Base-by-base conservation (phyloP, 1,284 basidiomycete species). In the Xerocomus alliaceus region DNA sequence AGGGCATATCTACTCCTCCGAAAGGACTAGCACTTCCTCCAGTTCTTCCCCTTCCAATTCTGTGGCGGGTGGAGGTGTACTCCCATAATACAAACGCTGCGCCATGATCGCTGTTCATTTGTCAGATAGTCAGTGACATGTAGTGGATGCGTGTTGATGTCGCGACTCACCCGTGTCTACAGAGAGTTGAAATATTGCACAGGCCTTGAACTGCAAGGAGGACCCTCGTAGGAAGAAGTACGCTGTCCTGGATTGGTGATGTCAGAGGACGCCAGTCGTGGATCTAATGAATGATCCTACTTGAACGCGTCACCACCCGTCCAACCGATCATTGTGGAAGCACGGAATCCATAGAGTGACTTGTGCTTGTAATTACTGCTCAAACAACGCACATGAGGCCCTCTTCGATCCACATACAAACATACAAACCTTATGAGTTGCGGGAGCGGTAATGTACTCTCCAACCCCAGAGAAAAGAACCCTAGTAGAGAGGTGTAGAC, bases 291-390 rank as follows among this genome's bases (percentile, higher is more conserved):
- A 56, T 46, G 56, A 52, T 64, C 84, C 68, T 66, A 93, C 92
- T 94, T 94, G 84, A 90, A 93, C 11, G 86, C 76, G 76, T 94
- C 92, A 64, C 92, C 92, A 58, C 89, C 91, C 48, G 87, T 79
- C 93, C 92, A 94, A 26, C 92, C 93, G 37, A 92, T 72, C 47
- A 95, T 76, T 1, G 94, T 95, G 5, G 90, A 92, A 73, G 87
- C 81, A 41, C 92, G 84, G 77, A 95, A 95, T 15, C 93, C 93
- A 73, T 93, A 93, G 42, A 94, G 76, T 2, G 91, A 92, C 51
- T 86, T 86, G 67, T 88, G 89, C 57, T 86, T 87, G 75, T 87
- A 88, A 69, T 90, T 93, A 69, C 89, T 94, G 67, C 24, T 57
- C 52, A 34, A 60, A 55, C 45, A 54, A 48, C 31, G 47, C 32